Base-by-base conservation (phyloP, 176 grass and related monocot genomes). In the Triticum timopheevii region DNA sequence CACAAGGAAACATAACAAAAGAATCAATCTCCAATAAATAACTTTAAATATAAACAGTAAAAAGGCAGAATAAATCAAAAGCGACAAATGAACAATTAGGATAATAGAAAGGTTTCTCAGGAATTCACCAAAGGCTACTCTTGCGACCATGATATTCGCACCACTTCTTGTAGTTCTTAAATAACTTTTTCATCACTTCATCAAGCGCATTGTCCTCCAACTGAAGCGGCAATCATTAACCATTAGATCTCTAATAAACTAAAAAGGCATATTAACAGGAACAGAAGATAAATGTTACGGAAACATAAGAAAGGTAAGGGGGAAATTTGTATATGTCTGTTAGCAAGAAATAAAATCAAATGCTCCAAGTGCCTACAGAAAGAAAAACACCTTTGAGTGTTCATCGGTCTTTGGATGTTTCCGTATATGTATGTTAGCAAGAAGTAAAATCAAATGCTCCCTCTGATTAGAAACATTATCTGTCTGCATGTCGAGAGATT, bases 381-480 rank as follows among this genome's bases (percentile, higher is more conserved):
- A 87, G 59, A 2, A 82, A 72, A 74, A 81, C 88, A 98, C 96
- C 96, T 95, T 98, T 61, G 80, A 59, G 73, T 90, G 89, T 93
- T 90, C 79, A 61, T 96, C 96, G 63, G 79, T 80, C 82, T 84
- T 89, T 16, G 75, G 86, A 82, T 89, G 79, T 82, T 65, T 68
- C 23, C 93, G 90, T 85, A 96, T 92, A 67, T 98, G 92, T 85
- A 94, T 91, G 82, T 98, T 98, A 34, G 92, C 92, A 86, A 98
- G 93, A 79, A 98, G 89, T 78, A 98, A 92, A 75, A 98, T 96
- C 59, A 98, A 77, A 91, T 98, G 92, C 67, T 98, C 96, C 78
- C 96, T 88, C 75, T 96, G 96, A 87, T 98, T 98, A 42, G 96
- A 88, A 62, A 96, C 96, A 91, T 91, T 98, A 83, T 98, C 96